Conservation (phyloP, 495 filamentous ascomycete genomes). For the Jackrogersella minutella region DNA sequence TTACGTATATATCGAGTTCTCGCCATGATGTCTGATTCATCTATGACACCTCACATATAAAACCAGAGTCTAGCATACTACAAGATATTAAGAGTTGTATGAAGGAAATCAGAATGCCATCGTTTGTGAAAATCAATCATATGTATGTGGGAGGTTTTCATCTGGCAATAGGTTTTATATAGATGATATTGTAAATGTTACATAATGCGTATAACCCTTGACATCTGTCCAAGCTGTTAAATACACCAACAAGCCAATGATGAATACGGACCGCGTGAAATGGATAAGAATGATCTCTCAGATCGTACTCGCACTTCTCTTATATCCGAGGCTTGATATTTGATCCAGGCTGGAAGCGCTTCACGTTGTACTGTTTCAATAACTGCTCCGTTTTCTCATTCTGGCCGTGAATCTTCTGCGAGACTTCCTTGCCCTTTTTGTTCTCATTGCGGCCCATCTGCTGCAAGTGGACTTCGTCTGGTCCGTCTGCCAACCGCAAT, state of each 20-base stretch:
- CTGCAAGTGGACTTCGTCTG: conserved; percentile 93
- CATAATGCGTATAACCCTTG: too few species aligned
- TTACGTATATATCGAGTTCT: too few species aligned
- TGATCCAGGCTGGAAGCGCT: conserved; percentile 56
- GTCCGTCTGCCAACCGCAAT: conserved; percentile 85
- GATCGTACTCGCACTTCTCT: neutral
- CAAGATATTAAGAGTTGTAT: too few species aligned
- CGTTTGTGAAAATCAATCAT: too few species aligned
- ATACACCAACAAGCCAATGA: neutral
- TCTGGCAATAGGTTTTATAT: too few species aligned
- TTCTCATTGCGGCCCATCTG: conserved; percentile 90
- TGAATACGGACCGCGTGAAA: neutral
- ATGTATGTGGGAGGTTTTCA: too few species aligned
- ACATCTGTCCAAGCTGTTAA: neutral
- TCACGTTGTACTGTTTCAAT: conserved; percentile 67
- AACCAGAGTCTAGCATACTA: too few species aligned
- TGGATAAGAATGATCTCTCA: neutral
- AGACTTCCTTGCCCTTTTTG: conserved; percentile 68
- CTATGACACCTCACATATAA: too few species aligned
- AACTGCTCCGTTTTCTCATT: conserved; percentile 69
- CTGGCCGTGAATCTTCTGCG: conserved; percentile 70
- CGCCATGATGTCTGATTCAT: too few species aligned
- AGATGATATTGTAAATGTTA: too few species aligned
- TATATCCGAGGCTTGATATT: conserved; percentile 62
- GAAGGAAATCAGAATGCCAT: too few species aligned